phyloP scores from a whole-genome alignment of 83 land plant species.

The Picea mariana region DNA sequence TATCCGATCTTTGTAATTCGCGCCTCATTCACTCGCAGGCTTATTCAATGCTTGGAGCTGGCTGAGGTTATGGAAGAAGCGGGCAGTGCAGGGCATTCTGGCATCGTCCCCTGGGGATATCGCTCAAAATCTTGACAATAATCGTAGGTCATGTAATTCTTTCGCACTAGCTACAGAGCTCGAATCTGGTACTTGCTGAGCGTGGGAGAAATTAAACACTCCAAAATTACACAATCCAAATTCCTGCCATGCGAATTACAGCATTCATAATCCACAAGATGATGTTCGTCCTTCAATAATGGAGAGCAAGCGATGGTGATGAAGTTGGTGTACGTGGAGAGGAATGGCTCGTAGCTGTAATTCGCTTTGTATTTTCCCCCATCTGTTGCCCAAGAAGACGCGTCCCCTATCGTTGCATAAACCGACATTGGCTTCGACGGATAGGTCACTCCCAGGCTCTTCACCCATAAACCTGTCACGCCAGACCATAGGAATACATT shows the following conservation, averaged over 20 bases:
- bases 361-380: conserved; percentile 25
- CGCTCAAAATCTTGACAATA: conserved; percentile 21
- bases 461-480: conserved; percentile 27
- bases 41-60: no score
- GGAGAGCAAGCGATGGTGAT: conserved; percentile 14
- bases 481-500: no score
- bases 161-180: conserved; percentile 10
- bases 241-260: no score
- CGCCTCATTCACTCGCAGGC: no score
- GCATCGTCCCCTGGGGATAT: conserved; percentile 19
- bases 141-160: conserved; percentile 32
- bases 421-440: conserved; percentile 34
- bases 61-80: no score
- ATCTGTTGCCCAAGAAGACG: conserved; percentile 26
- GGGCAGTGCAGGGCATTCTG: conserved; percentile 18
- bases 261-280: no score
- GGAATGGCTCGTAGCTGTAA: conserved; percentile 17
- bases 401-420: conserved; percentile 31
- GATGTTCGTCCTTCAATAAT: no score
- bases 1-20: no score
- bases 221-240: no score
- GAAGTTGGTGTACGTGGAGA: conserved; percentile 14
- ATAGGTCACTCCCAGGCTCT: conserved; percentile 24
- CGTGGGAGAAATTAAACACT: background rate
- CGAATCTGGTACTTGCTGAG: background rate